phyloP scores from a whole-genome alignment of 1,284 basidiomycete species.

The Cronartium quercuum region DNA sequence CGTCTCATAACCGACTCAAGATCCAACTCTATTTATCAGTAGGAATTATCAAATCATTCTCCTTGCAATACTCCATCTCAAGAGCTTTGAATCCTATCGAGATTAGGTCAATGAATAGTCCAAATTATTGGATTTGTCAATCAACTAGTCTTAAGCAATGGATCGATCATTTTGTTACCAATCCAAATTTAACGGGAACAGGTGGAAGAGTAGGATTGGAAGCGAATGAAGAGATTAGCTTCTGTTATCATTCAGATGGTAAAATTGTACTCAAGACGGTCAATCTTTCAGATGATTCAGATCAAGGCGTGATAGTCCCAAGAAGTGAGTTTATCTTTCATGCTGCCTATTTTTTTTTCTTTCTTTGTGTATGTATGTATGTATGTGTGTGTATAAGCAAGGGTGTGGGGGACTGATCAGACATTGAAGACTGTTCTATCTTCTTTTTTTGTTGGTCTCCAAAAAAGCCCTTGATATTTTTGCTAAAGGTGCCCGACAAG shows the following conservation, averaged over 20 bases:
- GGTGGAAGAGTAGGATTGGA: background rate
- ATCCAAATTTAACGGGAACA: constrained; percentile 27
- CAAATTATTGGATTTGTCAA: constrained; percentile 28
- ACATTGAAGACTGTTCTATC: too few species aligned
- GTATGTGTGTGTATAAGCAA: too few species aligned
- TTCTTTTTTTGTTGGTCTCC: background rate
- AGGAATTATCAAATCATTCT: constrained; percentile 31
- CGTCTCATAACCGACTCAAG: constrained; percentile 4
- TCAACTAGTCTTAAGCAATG: constrained; percentile 30
- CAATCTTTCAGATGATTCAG: constrained; percentile 9
- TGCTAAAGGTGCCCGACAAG: constrained; percentile 20
- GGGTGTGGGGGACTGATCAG: too few species aligned
- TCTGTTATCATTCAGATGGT: constrained; percentile 19
- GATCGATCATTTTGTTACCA: constrained; percentile 28
- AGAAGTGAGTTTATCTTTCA: constrained; percentile 8
- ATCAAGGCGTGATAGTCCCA: constrained; percentile 1
- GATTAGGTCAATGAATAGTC: constrained; percentile 17
- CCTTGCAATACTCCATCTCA: constrained; percentile 17
- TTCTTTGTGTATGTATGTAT: background rate
- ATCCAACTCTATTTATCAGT: constrained; percentile 8
- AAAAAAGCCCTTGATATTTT: constrained; percentile 18
- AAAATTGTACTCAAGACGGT: constrained; percentile 21
- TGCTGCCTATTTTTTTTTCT: background rate
- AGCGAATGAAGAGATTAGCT: constrained; percentile 23
- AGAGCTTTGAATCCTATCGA: constrained; percentile 31